Evolutionary conservation across 495 filamentous ascomycete species (phyloP), one percentile per base, ranked within the genome.

Genomic region (Sporormia fimetaria): DNA sequence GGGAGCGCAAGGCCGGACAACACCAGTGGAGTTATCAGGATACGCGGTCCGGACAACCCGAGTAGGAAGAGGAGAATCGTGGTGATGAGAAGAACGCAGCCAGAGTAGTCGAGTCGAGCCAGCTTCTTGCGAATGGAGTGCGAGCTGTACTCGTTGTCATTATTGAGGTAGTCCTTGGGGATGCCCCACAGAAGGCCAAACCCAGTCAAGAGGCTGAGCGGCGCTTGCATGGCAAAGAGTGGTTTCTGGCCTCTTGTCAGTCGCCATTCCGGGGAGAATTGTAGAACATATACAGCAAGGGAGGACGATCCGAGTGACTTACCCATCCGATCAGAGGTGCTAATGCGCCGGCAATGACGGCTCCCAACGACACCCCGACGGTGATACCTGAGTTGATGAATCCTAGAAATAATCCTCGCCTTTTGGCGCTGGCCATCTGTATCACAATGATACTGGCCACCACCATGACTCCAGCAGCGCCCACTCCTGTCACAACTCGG

Each of bases 391-490:
- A 57, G 53, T 76, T 79, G 41, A 80, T 61, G 8, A 84, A 45
- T 0, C 83, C 83, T 40, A 86, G 70, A 47, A 71, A 81, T 12
- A 88, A 39, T 1, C 81, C 83, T 35, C 83, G 63, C 17, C 73
- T 64, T 42, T 73, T 70, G 32, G 74, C 70, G 18, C 66, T 72
- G 0, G 74, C 67, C 27, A 88, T 52, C 51, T 86, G 75, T 3
- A 88, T 63, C 2, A 78, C 73, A 21, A 87, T 57, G 24, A 88
- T 82, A 34, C 78, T 71, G 0, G 73, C 64, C 3, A 82, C 66
- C 3, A 73, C 76, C 63, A 80, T 71, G 15, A 81, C 66, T 0
- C 77, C 79, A 6, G 76, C 78, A 5, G 70, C 73, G 2, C 80
- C 83, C 12, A 75, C 44, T 0, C 83, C 83, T 4, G 73, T 65